phyloP scores from a whole-genome alignment of 495 filamentous ascomycete genomes.

The Durotheca rogersii region DNA sequence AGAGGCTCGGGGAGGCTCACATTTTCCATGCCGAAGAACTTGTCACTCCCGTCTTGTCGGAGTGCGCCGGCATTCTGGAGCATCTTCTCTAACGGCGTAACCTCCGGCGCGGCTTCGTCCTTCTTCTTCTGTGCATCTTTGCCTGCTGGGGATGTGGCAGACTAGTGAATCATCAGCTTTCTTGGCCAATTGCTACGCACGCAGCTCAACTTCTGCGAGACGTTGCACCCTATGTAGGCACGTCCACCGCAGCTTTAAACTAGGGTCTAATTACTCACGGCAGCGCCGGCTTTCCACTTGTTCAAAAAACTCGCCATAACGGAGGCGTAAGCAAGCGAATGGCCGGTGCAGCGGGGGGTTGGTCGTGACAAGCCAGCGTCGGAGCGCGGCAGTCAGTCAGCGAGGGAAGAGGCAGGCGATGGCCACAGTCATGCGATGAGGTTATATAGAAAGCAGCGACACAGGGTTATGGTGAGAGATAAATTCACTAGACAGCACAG shows the following conservation, averaged over 20 bases:
- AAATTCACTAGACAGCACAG: slow-evolving; percentile 7
- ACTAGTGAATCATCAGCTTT: slow-evolving; percentile 33
- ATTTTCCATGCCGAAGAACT: slow-evolving; percentile 98
- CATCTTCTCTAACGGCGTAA: slow-evolving; percentile 81
- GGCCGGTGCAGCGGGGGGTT: slow-evolving; percentile 9
- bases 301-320: slow-evolving; percentile 50
- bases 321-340: neutral
- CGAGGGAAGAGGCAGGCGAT: slow-evolving; percentile 16
- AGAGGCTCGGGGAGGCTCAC: slow-evolving; percentile 60
- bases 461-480: too few relatives aligned
- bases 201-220: slow-evolving; percentile 4
- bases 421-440: slow-evolving; percentile 32
- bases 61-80: slow-evolving; percentile 76
- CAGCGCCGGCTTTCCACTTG: slow-evolving; percentile 44
- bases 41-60: slow-evolving; percentile 87
- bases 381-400: slow-evolving; percentile 30
- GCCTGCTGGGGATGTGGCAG: slow-evolving; percentile 39
- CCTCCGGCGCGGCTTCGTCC: slow-evolving; percentile 64
- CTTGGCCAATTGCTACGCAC: neutral
- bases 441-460: too few relatives aligned
- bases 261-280: slow-evolving; percentile 20
- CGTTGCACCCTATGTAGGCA: neutral
- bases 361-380: slow-evolving; percentile 31
- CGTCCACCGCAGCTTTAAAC: neutral
- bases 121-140: slow-evolving; percentile 61